Evolutionary conservation across 2,329 filamentous ascomycete genomes (phyloP), one percentile per base, ranked within the genome.

Genomic region (Aspergillus aculeatinus): DNA sequence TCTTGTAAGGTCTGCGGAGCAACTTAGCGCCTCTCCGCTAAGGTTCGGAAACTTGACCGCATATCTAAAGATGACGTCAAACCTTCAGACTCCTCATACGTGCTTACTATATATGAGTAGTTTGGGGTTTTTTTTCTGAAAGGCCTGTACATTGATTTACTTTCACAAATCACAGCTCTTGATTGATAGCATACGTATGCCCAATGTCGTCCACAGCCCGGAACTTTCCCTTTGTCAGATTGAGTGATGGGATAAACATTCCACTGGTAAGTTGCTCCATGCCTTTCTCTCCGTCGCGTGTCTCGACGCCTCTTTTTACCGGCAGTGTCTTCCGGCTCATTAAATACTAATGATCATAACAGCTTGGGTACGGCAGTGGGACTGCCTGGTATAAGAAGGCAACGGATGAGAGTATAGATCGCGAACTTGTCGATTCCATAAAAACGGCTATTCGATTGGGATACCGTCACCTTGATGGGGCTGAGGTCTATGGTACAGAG

Each of bases 311-410:
- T 44, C 14, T 19, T 44, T 7, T 19, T n/a, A 19, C 16, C 14
- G 16, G 14, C 14, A 5, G 6, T 44, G 39, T 44, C 9, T 12
- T 35, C 5, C 57, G 25, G 49, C 51, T 57, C 49, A 31, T 19
- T 48, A 19, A 14, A 10, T 53, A 47, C n/a, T n/a, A 21, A 42
- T 19, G n/a, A 44, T 44, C 14, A n/a, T 44, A 54, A 51, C 53
- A 85, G 83, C 73, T 89, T 19, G 85, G 79, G 23, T 89, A 85
- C 73, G 86, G 86, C 27, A 84, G 83, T 0, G 87, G 87, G 31
- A 89, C 87, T 1, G 84, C 85, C 1, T 89, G 85, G 85, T 87
- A 79, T 71, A 89, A 89, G 72, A 73, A 64, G 1, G 76, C 77
- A 2, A 78, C 79, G 9, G 78, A 76, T 50, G 77, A 68, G 11